Conservation (phyloP, 768 basidiomycete genomes). For the Mycena belliarum region DNA sequence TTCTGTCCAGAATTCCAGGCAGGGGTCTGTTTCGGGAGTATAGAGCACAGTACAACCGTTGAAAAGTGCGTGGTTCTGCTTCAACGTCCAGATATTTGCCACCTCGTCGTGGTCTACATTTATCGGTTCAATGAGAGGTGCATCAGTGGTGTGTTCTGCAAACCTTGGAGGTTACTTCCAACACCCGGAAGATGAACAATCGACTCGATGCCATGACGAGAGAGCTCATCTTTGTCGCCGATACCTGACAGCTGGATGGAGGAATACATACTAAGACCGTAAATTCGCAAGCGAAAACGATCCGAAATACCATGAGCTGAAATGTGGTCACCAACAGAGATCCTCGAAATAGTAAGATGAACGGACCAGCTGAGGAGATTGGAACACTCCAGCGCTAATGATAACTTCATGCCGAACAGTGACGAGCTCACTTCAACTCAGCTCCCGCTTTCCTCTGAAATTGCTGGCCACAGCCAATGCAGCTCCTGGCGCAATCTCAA, state of each 20-base stretch:
- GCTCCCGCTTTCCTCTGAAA: slow-evolving; percentile 24
- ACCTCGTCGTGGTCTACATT: slow-evolving; percentile 34
- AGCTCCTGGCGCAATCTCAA: slow-evolving; percentile 26
- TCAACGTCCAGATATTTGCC: slow-evolving; percentile 30
- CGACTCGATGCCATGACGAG: slow-evolving; percentile 27
- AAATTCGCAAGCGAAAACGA: background rate
- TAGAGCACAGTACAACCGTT: slow-evolving; percentile 28
- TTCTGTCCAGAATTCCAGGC: slow-evolving; percentile 28
- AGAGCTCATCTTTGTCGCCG: slow-evolving; percentile 29
- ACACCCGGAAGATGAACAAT: slow-evolving; percentile 36
- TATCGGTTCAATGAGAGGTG: background rate
- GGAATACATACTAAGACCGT: background rate
- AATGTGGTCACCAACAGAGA: background rate
- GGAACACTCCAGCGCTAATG: slow-evolving; percentile 31
- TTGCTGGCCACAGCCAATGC: slow-evolving; percentile 30
- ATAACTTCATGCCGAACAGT: slow-evolving; percentile 31
- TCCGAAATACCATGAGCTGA: slow-evolving; percentile 26
- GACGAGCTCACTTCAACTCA: slow-evolving; percentile 21
- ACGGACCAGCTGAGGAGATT: slow-evolving; percentile 31
- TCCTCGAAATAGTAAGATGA: background rate
- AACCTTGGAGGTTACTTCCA: slow-evolving; percentile 39
- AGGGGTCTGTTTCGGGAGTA: slow-evolving; percentile 27
- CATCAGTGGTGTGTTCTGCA: background rate
- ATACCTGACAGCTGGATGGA: slow-evolving; percentile 34
- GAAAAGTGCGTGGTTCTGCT: slow-evolving; percentile 29